Percentiles rank a stretch among this genome's conserved stretches.
Conservation (phyloP, 306 rosid species). For the Lathyrus aphaca region DNA sequence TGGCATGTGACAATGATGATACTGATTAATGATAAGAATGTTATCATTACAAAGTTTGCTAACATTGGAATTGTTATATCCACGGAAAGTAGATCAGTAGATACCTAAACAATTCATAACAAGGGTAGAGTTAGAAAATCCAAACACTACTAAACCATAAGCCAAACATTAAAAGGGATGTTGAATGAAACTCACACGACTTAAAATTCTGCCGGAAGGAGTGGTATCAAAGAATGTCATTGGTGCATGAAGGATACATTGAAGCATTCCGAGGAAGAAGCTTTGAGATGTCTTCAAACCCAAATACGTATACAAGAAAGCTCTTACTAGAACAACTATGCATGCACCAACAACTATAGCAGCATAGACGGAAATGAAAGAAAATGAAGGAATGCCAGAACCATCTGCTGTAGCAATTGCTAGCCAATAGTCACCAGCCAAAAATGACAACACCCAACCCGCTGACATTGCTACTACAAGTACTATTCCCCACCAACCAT, state of each 20-base stretch:
- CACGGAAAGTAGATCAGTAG: conserved; percentile 75
- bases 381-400: conserved; percentile 43
- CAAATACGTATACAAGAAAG: conserved; percentile 48
- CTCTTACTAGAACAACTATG: conserved; percentile 46
- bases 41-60: conserved; percentile 39
- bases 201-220: conserved; percentile 85
- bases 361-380: conserved; percentile 65
- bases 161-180: too few species aligned
- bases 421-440: conserved; percentile 84
- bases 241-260: conserved; percentile 77
- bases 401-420: conserved; percentile 66
- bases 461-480: conserved; percentile 53
- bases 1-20: conserved; percentile 66
- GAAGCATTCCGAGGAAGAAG: conserved; percentile 66
- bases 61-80: conserved; percentile 71
- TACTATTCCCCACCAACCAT: conserved; percentile 78
- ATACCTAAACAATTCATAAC: conserved; percentile 56
- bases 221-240: conserved; percentile 95
- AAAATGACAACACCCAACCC: conserved; percentile 50
- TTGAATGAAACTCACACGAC: conserved; percentile 64
- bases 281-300: conserved; percentile 77
- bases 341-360: conserved; percentile 48
- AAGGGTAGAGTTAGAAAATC: conserved; percentile 12
- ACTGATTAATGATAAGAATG: conserved; percentile 59
- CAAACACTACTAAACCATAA: background rate